Percentiles rank a stretch among this genome's conserved stretches.
These are phyloP conservation scores for Monosporascus sp. DNA, from an alignment of 2,329 filamentous ascomycete genomes.

Conservation along the genomic window DNA sequence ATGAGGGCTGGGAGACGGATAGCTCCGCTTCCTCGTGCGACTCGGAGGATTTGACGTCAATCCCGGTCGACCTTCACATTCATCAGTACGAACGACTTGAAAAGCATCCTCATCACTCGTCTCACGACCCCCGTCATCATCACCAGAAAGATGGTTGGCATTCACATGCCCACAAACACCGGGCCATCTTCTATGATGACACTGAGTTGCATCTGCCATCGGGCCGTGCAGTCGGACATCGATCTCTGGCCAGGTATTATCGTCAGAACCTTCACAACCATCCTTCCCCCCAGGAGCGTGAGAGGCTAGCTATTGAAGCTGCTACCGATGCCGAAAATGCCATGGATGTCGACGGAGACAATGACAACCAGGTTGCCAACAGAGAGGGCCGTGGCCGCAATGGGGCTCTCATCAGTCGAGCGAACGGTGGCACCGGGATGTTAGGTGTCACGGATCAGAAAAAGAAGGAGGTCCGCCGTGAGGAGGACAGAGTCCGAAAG, in stretches of 20 bases:
- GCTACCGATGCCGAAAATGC: constrained; percentile 25
- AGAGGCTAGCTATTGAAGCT: constrained; percentile 57
- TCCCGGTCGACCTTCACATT: constrained; percentile 67
- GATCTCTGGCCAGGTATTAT: constrained; percentile 82
- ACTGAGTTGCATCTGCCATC: constrained; percentile 90
- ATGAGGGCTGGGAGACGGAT: constrained; percentile 93
- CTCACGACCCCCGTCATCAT: constrained; percentile 64
- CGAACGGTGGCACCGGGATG: constrained; percentile 72
- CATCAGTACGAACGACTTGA: constrained; percentile 68
- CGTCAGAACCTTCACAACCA: constrained; percentile 87
- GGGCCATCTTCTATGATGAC: constrained; percentile 83
- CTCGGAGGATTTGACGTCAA: constrained; percentile 74
- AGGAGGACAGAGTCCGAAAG: constrained; percentile 65
- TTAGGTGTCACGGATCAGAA: constrained; percentile 69
- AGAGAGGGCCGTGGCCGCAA: constrained; percentile 36
- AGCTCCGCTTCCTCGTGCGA: constrained; percentile 83
- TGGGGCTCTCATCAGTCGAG: constrained; percentile 57
- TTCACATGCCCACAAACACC: constrained; percentile 73
- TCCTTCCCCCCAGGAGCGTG: constrained; percentile 71
- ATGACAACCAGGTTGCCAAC: constrained; percentile 28
- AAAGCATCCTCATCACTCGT: constrained; percentile 71
- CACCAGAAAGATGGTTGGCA: constrained; percentile 73
- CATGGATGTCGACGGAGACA: constrained; percentile 30
- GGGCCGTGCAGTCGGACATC: constrained; percentile 83
- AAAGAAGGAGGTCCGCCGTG: constrained; percentile 60